Percentiles rank a stretch among this genome's conserved stretches.
These are phyloP conservation scores for Lithohypha guttulata DNA, from an alignment of 2,329 filamentous ascomycete species.

Conservation along the genomic window DNA sequence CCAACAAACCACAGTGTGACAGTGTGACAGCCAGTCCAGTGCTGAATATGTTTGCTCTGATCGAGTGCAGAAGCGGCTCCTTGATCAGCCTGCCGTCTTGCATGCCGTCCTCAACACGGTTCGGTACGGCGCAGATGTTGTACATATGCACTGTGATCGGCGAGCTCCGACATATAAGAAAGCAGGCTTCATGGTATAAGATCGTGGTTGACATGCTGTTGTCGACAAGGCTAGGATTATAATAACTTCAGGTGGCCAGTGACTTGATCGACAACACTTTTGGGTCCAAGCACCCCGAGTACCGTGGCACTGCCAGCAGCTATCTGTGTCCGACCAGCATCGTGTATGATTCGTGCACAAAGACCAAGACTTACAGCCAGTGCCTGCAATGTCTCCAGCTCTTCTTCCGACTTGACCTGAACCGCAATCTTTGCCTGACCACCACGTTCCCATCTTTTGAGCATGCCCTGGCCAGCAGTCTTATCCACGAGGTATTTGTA, in stretches of 20 bases:
- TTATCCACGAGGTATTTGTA: slow-evolving; percentile 67
- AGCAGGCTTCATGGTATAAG: no score
- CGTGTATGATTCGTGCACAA: slow-evolving; percentile 79
- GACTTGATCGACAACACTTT: slow-evolving; percentile 74
- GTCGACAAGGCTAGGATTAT: slow-evolving; percentile 34
- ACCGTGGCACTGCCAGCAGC: slow-evolving; percentile 87
- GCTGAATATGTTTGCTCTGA: no score
- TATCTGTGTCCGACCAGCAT: slow-evolving; percentile 96
- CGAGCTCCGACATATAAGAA: no score
- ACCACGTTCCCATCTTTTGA: slow-evolving; percentile 71
- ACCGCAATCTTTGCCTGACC: slow-evolving; percentile 93
- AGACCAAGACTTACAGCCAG: slow-evolving; percentile 74
- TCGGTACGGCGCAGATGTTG: no score
- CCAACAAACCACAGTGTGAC: no score
- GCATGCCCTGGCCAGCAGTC: slow-evolving; percentile 47
- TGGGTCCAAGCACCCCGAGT: slow-evolving; percentile 71
- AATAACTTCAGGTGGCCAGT: slow-evolving; percentile 77
- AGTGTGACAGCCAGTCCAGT: no score
- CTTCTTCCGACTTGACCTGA: slow-evolving; percentile 77
- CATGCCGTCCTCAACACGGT: no score
- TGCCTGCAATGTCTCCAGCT: slow-evolving; percentile 62
- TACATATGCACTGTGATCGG: no score
- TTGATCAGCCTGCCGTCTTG: no score
- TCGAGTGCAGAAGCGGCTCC: no score
- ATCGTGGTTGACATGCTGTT: no score